Conservation (phyloP, 306 rosid genomes). For the Oxytropis ochrocephala region DNA sequence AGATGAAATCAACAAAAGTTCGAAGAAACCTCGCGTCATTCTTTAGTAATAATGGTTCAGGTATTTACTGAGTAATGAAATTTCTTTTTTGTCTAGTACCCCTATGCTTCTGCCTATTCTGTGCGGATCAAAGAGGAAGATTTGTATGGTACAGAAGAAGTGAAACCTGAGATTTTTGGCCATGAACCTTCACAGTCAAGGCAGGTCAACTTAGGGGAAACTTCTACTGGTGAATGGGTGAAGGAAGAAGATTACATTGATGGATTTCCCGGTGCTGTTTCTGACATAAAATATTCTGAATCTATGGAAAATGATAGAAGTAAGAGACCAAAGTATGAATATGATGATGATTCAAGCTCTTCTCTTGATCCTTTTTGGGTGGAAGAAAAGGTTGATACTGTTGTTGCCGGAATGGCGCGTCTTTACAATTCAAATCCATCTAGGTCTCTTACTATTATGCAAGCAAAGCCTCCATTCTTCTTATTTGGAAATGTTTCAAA, state of each 20-base stretch:
- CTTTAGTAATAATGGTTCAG: neutral
- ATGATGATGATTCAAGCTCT: slow-evolving; percentile 32
- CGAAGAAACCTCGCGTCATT: neutral
- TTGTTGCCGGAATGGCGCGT: slow-evolving; percentile 25
- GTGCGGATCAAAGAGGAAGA: slow-evolving; percentile 30
- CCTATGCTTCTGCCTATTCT: slow-evolving; percentile 18
- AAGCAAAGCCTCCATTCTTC: slow-evolving; percentile 69
- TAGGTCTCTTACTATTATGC: slow-evolving; percentile 34
- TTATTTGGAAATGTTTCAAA: slow-evolving; percentile 58
- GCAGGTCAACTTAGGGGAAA: slow-evolving; percentile 26
- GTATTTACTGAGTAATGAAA: slow-evolving; percentile 16
- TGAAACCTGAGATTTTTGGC: slow-evolving; percentile 43
- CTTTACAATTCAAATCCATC: slow-evolving; percentile 34
- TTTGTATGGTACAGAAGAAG: slow-evolving; percentile 27
- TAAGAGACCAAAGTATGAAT: slow-evolving; percentile 64
- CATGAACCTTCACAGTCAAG: slow-evolving; percentile 34
- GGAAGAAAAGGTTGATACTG: slow-evolving; percentile 50
- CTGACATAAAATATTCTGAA: slow-evolving; percentile 2
- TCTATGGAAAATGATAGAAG: slow-evolving; percentile 32
- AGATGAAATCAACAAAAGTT: neutral
- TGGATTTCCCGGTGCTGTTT: slow-evolving; percentile 23
- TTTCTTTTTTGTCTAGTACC: slow-evolving; percentile 33
- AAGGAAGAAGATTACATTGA: slow-evolving; percentile 53
- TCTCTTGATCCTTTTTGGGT: slow-evolving; percentile 35
- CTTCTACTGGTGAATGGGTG: slow-evolving; percentile 43